Conservation (phyloP, 225 moss, liverwort and hornwort species). For the Pseudoscleropodium purum region DNA sequence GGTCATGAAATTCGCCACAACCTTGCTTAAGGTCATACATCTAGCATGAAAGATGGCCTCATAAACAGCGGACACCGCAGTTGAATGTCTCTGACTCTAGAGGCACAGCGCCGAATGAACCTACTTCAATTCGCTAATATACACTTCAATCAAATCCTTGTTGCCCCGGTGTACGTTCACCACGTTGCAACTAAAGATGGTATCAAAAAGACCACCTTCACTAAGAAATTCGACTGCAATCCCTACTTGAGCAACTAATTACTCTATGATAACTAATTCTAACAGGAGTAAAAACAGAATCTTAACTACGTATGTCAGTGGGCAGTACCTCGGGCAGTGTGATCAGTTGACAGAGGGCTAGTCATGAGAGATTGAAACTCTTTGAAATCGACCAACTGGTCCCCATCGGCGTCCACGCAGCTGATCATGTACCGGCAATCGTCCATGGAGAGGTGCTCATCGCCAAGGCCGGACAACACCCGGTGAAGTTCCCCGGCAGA, state of each 20-base stretch:
- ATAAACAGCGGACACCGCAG: not conserved
- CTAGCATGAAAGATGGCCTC: not conserved
- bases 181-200: not conserved
- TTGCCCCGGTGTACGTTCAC: not conserved
- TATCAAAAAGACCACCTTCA: not conserved
- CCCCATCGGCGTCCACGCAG: conserved; percentile 46
- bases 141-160: not conserved
- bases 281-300: not conserved
- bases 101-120: not conserved
- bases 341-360: not conserved
- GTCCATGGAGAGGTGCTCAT: conserved; percentile 18
- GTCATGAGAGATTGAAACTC: conserved; percentile 51
- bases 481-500: conserved; percentile 40
- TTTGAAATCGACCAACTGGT: conserved; percentile 34
- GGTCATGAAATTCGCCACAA: not conserved
- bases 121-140: not conserved
- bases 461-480: conserved; percentile 37
- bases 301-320: not conserved
- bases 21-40: not conserved
- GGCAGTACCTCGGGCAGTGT: not conserved
- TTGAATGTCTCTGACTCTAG: not conserved
- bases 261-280: not conserved
- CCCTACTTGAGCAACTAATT: not conserved
- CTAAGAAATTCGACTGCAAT: not conserved
- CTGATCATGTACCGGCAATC: conserved; percentile 51